Conservation (phyloP, 139 green algal genomes). For the Asterochloris sp. region DNA sequence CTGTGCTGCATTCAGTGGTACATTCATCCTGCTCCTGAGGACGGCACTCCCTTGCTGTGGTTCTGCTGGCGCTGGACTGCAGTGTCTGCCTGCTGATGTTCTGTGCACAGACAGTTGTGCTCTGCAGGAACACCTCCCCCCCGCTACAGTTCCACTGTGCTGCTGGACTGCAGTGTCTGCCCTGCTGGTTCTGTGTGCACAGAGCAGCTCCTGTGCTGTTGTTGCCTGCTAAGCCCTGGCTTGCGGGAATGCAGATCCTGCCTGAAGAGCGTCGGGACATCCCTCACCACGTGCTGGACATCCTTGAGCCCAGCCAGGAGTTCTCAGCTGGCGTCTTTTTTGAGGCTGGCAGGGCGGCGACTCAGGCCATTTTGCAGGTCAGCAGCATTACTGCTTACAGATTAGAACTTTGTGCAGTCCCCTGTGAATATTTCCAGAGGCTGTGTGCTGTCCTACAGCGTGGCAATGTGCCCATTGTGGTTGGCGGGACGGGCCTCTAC, state of each 20-base stretch:
- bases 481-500: constrained; percentile 94
- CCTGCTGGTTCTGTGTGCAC: no score
- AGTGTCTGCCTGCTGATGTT: no score
- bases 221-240: neutral
- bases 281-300: constrained; percentile 90
- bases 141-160: neutral
- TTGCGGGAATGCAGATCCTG: constrained; percentile 48
- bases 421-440: no score
- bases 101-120: no score
- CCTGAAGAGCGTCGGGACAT: constrained; percentile 59
- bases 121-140: no score
- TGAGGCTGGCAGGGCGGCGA: constrained; percentile 47
- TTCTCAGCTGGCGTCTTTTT: constrained; percentile 89
- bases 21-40: neutral
- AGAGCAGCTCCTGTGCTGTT: no score
- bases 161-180: no score
- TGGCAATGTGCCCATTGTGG: constrained; percentile 81
- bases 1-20: no score
- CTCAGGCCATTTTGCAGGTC: constrained; percentile 68
- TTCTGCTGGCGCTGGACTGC: neutral
- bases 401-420: no score
- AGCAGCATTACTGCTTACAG: neutral
- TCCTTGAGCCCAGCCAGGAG: constrained; percentile 66
- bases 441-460: constrained; percentile 32
- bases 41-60: neutral